Base-by-base conservation (phyloP, 305 asterid species). In the Rubia tinctorum region DNA sequence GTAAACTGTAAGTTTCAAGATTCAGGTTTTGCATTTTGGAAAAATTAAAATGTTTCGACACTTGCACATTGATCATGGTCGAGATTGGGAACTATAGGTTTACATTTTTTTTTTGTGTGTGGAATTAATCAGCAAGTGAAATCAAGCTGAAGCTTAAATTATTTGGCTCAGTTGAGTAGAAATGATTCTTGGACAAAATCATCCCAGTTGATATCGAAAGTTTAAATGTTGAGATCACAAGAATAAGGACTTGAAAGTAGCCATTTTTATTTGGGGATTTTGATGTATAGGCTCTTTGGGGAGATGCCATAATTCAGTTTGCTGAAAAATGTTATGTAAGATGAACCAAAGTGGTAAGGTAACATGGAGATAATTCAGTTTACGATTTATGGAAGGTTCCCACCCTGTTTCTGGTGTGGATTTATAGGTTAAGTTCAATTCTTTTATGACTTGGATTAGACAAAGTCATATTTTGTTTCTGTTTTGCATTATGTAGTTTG, bases 141-240 rank as follows among this genome's bases (percentile, higher is more conserved):
- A 51, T 13, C 43, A 9, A 61, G 30, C 13, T 8, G 15, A 3
- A 0, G 8, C 18, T 27, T 69, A 45, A 43, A 34, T 27, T 69
- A 17, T 30, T 27, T 68, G 45, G 63, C 63, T 51, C 10, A 7
- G 13, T 69, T 69, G 27, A 69, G 49, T 18, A 20, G 73, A 69
- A 25, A 69, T 22, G 44, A 45, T 68, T 49, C 22, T 8, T 68
- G 44, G 25, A 25, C n/a, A 47, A 17, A 39, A 27, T 30, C n/a
- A 17, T 25, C 23, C 10, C 2, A 17, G 7, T 20, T 27, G 47
- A 49, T 51, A 30, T 51, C 39, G 15, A 69, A 69, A 30, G 45
- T 17, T 69, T 18, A 30, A 25, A 9, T 3, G 2, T 25, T 13
- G 9, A 45, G 43, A 14, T 47, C 22, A 40, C 7, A 20, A 14